These are phyloP conservation scores for Zostera marina DNA, from an alignment of 116 monocot species.

Conservation along the genomic window DNA sequence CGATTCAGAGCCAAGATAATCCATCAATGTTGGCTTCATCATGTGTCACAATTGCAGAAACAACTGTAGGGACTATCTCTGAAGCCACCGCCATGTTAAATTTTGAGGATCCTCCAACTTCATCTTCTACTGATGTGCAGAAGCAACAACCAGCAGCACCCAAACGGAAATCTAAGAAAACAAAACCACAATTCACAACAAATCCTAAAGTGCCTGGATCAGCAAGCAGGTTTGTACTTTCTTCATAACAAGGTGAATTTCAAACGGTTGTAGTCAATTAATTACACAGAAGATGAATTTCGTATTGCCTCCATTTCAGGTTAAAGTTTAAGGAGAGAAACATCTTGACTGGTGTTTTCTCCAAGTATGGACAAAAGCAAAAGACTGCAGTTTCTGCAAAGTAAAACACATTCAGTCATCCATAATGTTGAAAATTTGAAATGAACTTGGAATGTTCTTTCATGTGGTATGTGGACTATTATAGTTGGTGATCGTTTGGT, in stretches of 20 bases:
- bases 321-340: slow-evolving; percentile 59
- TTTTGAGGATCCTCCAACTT: background rate
- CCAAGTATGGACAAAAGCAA: slow-evolving; percentile 44
- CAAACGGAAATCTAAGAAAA: slow-evolving; percentile 22
- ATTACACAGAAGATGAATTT: background rate
- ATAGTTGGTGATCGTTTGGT: background rate
- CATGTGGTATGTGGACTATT: too few relatives aligned
- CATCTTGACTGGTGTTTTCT: slow-evolving; percentile 46
- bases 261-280: background rate
- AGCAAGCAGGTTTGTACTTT: slow-evolving; percentile 14
- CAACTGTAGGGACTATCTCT: background rate
- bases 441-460: background rate
- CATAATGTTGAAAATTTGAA: background rate
- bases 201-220: slow-evolving; percentile 19
- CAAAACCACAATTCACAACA: slow-evolving; percentile 12
- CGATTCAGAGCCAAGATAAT: background rate
- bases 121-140: slow-evolving; percentile 3
- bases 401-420: background rate
- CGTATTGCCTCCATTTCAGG: slow-evolving; percentile 21
- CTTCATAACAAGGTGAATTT: background rate
- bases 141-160: slow-evolving; percentile 3
- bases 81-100: background rate
- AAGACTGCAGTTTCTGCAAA: slow-evolving; percentile 3
- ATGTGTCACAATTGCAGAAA: background rate
- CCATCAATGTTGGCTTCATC: background rate